These are phyloP conservation scores for Dimocarpus longan DNA, from an alignment of 345 rosid genomes.

Conservation along the genomic window DNA sequence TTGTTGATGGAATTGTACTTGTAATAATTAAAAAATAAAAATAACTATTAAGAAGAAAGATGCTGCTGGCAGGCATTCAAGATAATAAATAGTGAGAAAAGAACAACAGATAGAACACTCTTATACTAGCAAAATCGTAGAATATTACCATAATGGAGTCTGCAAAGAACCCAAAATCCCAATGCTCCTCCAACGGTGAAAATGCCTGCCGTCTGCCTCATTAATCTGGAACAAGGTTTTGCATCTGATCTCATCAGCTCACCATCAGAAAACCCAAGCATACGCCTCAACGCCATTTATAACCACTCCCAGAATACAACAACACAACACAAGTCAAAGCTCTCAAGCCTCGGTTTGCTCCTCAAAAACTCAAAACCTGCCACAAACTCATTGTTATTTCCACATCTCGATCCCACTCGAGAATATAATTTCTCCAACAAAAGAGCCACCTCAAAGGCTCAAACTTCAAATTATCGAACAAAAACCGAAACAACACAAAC, in stretches of 20 bases:
- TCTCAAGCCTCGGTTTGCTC: constrained; percentile 1
- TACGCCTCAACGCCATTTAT: constrained; percentile 66
- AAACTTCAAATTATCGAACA: neutral
- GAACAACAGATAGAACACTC: neutral
- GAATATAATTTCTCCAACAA: neutral
- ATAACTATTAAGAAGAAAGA: neutral
- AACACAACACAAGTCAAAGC: neutral
- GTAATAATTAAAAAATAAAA: no score
- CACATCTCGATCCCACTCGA: neutral
- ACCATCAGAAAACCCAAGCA: constrained; percentile 73
- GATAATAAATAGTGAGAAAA: neutral
- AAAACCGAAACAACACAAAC: neutral
- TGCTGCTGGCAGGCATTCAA: neutral
- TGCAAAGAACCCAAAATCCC: constrained; percentile 84
- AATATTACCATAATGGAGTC: constrained; percentile 68
- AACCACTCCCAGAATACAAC: neutral
- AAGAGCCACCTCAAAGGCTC: neutral
- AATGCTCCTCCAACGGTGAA: constrained; percentile 74
- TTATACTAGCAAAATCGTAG: neutral
- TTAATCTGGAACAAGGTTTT: constrained; percentile 75
- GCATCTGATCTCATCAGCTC: constrained; percentile 80
- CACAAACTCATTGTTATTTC: neutral
- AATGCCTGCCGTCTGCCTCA: constrained; percentile 81
- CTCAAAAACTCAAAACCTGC: neutral
- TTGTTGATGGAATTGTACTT: no score